Conservation (phyloP, 1,139 yeast species). For the Kurtzmaniella quercitrusa region DNA sequence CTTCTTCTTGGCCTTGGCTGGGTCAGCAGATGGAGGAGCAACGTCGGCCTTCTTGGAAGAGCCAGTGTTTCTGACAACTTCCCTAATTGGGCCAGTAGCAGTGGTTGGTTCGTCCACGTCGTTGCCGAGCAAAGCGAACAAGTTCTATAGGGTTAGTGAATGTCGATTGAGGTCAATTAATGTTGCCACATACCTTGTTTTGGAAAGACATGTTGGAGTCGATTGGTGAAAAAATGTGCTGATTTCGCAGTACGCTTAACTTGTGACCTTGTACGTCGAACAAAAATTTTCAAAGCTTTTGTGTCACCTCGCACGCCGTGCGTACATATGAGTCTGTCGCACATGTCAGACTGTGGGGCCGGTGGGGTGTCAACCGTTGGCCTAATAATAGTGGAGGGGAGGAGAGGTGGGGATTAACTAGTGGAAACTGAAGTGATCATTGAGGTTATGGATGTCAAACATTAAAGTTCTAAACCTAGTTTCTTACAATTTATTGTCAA, state of each 20-base stretch:
- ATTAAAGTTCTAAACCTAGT: too few relatives aligned
- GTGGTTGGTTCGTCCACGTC: slow-evolving; percentile 69
- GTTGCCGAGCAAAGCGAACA: slow-evolving; percentile 56
- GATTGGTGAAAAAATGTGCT: slow-evolving; percentile 12
- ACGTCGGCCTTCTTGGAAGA: slow-evolving; percentile 86
- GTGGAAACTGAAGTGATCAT: too few relatives aligned
- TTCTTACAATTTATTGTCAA: too few relatives aligned
- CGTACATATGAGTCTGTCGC: slow-evolving; percentile 6
- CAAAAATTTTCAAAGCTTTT: slow-evolving; percentile 9
- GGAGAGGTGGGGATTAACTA: too few relatives aligned
- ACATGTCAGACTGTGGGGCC: background rate
- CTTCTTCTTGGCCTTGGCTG: slow-evolving; percentile 75
- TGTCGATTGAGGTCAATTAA: background rate
- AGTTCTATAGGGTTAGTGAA: slow-evolving; percentile 34
- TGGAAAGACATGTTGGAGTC: slow-evolving; percentile 39
- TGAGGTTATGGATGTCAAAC: too few relatives aligned
- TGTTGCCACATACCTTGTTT: slow-evolving; percentile 39
- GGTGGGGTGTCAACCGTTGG: too few relatives aligned
- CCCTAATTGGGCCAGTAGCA: slow-evolving; percentile 56
- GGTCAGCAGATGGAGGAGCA: slow-evolving; percentile 80
- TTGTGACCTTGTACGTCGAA: slow-evolving; percentile 8
- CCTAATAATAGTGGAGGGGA: too few relatives aligned
- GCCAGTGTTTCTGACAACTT: slow-evolving; percentile 76
- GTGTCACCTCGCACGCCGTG: slow-evolving; percentile 6
- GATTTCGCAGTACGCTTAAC: slow-evolving; percentile 17